Percentiles rank a stretch among this genome's conserved stretches.
Evolutionary conservation across 2,329 filamentous ascomycete species (phyloP).

Genomic region (Lasiodiplodia sp.): DNA sequence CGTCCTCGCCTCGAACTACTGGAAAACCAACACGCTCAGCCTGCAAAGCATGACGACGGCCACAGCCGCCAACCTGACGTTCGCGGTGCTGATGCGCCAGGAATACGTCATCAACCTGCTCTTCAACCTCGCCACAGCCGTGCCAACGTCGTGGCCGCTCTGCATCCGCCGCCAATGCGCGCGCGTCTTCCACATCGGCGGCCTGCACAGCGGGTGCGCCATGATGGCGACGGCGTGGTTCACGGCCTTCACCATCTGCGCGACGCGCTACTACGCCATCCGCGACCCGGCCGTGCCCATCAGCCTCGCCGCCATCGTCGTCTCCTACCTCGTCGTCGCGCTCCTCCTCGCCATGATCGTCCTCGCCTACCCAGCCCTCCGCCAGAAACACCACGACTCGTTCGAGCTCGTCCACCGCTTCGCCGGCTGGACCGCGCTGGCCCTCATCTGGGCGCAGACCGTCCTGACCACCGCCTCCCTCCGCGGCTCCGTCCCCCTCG

Average conservation of each 20-base stretch:
- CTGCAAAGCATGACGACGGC: slow-evolving; percentile 36
- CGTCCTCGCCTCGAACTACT: slow-evolving; percentile 30
- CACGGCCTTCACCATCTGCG: slow-evolving; percentile 41
- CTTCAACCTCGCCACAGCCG: slow-evolving; percentile 43
- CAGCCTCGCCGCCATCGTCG: slow-evolving; percentile 33
- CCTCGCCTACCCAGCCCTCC: slow-evolving; percentile 38
- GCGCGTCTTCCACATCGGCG: slow-evolving; percentile 44
- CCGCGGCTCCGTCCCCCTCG: slow-evolving; percentile 42
- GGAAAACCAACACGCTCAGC: slow-evolving; percentile 8
- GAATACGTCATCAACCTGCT: slow-evolving; percentile 44
- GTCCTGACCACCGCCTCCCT: slow-evolving; percentile 29
- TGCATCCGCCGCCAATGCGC: slow-evolving; percentile 36
- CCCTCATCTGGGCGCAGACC: slow-evolving; percentile 43
- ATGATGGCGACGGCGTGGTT: slow-evolving; percentile 52
- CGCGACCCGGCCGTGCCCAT: slow-evolving; percentile 27
- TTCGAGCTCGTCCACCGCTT: slow-evolving; percentile 48
- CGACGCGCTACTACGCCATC: slow-evolving; percentile 39
- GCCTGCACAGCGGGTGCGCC: slow-evolving; percentile 45
- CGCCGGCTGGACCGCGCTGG: slow-evolving; percentile 42
- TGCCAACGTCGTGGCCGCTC: slow-evolving; percentile 41
- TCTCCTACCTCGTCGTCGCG: slow-evolving; percentile 36
- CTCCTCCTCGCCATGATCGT: slow-evolving; percentile 38
- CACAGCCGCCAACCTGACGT: slow-evolving; percentile 44
- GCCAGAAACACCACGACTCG: slow-evolving; percentile 40
- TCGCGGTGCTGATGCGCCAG: slow-evolving; percentile 42